Evolutionary conservation across 768 basidiomycete species (phyloP).

Genomic region (Chlorophyllum brunneum): DNA sequence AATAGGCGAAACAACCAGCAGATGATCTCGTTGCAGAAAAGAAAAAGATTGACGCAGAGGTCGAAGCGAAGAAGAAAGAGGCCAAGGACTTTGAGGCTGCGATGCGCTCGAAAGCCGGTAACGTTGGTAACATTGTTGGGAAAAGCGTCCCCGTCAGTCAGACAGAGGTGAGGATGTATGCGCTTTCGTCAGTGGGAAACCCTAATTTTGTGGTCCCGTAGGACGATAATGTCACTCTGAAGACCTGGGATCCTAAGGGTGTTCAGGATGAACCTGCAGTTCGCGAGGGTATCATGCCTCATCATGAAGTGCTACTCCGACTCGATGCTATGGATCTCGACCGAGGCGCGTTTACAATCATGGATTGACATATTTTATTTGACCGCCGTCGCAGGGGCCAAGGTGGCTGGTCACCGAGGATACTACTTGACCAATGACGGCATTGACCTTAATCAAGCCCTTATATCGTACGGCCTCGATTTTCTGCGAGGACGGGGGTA

Average conservation of each 20-base stretch:
- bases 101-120: constrained; percentile 78
- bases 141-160: constrained; percentile 78
- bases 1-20: constrained; percentile 91
- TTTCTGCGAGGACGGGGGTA: constrained; percentile 80
- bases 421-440: constrained; percentile 96
- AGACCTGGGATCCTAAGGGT: constrained; percentile 85
- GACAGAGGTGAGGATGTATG: constrained; percentile 66
- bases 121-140: constrained; percentile 91
- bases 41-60: constrained; percentile 78
- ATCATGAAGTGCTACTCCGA: constrained; percentile 92
- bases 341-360: constrained; percentile 54
- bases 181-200: not conserved
- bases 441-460: constrained; percentile 94
- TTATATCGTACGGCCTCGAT: constrained; percentile 92
- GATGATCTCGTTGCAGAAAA: constrained; percentile 85
- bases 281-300: constrained; percentile 81
- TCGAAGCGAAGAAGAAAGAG: constrained; percentile 72
- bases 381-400: constrained; percentile 56
- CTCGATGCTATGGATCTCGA: constrained; percentile 97
- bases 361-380: not conserved
- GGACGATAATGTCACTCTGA: constrained; percentile 86
- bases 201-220: constrained; percentile 22
- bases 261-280: constrained; percentile 68
- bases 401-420: constrained; percentile 92
- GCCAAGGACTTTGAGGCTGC: constrained; percentile 69